These are phyloP conservation scores for Dalbergia cochinchinensis DNA, from an alignment of 306 rosid genomes.

Conservation along the genomic window DNA sequence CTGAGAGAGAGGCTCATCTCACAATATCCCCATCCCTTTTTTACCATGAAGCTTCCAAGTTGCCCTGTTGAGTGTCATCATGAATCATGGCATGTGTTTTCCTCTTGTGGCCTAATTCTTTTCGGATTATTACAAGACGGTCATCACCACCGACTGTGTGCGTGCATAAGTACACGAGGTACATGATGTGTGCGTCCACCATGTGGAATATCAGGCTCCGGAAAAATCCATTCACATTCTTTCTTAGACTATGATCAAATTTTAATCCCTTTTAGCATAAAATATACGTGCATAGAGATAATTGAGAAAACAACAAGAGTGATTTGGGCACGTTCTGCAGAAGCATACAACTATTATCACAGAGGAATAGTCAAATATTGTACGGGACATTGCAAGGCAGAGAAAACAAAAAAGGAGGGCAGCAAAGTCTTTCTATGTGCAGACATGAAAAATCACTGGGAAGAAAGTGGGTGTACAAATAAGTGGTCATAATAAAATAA, in stretches of 20 bases:
- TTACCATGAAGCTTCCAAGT: conserved; percentile 24
- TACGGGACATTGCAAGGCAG: neutral
- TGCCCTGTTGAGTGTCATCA: conserved; percentile 38
- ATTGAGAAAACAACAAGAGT: conserved; percentile 14
- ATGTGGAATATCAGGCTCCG: conserved; percentile 23
- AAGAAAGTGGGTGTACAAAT: conserved; percentile 36
- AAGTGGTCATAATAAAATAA: conserved; percentile 39
- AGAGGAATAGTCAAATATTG: conserved; percentile 6
- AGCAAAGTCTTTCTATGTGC: neutral
- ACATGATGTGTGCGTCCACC: conserved; percentile 50
- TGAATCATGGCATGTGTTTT: conserved; percentile 48
- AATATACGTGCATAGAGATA: neutral
- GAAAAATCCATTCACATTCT: conserved; percentile 53
- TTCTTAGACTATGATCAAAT: conserved; percentile 4
- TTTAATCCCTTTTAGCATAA: conserved; percentile 11
- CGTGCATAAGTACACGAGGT: conserved; percentile 51
- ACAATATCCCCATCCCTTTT: neutral
- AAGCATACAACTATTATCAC: neutral
- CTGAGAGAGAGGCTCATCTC: neutral
- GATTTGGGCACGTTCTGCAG: neutral
- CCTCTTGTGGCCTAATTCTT: conserved; percentile 37
- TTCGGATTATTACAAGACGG: conserved; percentile 35
- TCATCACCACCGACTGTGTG: neutral
- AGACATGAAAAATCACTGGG: conserved; percentile 29
- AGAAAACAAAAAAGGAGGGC: neutral